Evolutionary conservation across 129 eudicot species (phyloP).

Genomic region (Ambrosia artemisiifolia): DNA sequence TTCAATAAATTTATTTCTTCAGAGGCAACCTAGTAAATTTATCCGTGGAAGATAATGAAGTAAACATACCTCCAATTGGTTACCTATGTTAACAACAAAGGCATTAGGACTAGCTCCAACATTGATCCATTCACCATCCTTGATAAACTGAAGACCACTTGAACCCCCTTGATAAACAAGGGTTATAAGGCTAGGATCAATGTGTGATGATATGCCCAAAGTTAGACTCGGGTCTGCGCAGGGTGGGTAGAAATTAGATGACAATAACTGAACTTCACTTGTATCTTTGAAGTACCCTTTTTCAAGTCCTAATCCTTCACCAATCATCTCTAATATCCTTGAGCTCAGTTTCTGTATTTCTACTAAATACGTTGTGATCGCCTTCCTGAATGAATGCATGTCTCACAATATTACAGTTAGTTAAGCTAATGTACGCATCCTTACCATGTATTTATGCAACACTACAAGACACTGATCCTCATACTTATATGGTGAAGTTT

Average conservation of each 20-base stretch:
- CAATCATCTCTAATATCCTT: constrained; percentile 51
- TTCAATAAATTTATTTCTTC: too few relatives aligned
- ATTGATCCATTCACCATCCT: constrained; percentile 59
- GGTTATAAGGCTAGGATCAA: constrained; percentile 55
- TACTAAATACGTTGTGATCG: constrained; percentile 34
- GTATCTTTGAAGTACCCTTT: constrained; percentile 34
- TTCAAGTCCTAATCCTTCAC: constrained; percentile 69
- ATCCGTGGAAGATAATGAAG: neutral
- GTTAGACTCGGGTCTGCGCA: constrained; percentile 81
- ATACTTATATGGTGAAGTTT: too few relatives aligned
- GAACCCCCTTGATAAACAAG: constrained; percentile 43
- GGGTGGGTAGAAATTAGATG: constrained; percentile 57
- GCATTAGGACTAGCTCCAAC: constrained; percentile 57
- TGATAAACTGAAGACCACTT: constrained; percentile 58
- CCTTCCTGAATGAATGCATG: constrained; percentile 39
- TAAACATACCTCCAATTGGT: constrained; percentile 53
- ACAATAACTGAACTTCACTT: constrained; percentile 52
- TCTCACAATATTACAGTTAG: neutral
- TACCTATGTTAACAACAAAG: constrained; percentile 61
- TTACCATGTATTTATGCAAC: too few relatives aligned
- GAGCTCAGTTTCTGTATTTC: constrained; percentile 48
- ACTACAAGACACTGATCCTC: too few relatives aligned
- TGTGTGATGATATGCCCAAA: constrained; percentile 52
- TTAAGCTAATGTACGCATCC: too few relatives aligned
- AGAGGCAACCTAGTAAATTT: too few relatives aligned